Percentiles rank a stretch among this genome's conserved stretches.
Conservation (phyloP, 805 yeast species). For the Saturnispora sekii region DNA sequence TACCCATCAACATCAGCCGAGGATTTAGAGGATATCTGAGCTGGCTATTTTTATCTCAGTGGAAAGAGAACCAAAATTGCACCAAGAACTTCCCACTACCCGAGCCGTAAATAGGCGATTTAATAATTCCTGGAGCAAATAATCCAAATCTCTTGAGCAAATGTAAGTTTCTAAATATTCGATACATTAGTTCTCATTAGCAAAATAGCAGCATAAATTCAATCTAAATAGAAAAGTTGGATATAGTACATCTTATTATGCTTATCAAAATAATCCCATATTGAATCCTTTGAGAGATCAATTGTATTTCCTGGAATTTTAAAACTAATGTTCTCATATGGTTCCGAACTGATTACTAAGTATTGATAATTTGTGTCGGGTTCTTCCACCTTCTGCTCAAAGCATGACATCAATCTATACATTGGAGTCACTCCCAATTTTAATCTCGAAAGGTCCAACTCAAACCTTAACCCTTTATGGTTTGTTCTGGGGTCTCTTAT, state of each 20-base stretch:
- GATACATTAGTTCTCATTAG: too few species aligned
- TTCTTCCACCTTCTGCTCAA: conserved; percentile 47
- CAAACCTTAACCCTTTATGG: conserved; percentile 57
- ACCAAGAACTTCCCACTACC: too few species aligned
- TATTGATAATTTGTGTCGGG: conserved; percentile 50
- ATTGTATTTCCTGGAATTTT: conserved; percentile 58
- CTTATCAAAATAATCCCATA: conserved; percentile 68
- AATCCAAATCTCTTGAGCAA: too few species aligned
- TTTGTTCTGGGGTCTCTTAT: conserved; percentile 51
- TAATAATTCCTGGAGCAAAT: too few species aligned
- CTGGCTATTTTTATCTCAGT: too few species aligned
- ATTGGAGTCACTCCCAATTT: conserved; percentile 42
- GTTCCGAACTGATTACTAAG: conserved; percentile 77
- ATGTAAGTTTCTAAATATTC: too few species aligned
- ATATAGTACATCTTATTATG: conserved; percentile 61
- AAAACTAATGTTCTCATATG: conserved; percentile 73
- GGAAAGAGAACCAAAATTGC: too few species aligned
- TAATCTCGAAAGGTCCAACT: conserved; percentile 45
- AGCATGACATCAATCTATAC: conserved; percentile 67
- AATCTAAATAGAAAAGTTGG: conserved; percentile 50
- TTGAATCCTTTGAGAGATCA: conserved; percentile 31
- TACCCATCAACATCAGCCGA: too few species aligned
- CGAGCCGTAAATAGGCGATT: too few species aligned
- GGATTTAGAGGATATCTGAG: too few species aligned
- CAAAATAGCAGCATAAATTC: background rate